A percentile compares a stretch with the other conserved stretches of the same genome.
Conservation (phyloP, 495 filamentous ascomycete species). For the Oleoguttula mirabilis region DNA sequence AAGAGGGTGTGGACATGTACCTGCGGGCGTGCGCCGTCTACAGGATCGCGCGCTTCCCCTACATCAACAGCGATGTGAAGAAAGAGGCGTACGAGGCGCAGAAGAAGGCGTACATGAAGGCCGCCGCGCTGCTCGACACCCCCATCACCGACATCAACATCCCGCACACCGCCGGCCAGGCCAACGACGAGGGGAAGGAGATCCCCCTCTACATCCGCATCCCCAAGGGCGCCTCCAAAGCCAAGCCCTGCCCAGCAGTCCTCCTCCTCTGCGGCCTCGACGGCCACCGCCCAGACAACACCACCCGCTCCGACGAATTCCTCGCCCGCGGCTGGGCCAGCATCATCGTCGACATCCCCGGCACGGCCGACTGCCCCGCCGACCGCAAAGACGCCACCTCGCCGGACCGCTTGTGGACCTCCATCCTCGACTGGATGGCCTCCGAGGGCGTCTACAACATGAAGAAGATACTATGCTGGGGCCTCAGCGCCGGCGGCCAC, state of each 20-base stretch:
- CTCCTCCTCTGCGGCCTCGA: conserved; percentile 64
- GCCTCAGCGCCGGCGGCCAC: conserved; percentile 59
- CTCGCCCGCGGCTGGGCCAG: conserved; percentile 51
- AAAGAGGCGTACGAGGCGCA: conserved; percentile 52
- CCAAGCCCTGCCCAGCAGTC: conserved; percentile 44
- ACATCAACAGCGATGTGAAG: conserved; percentile 42
- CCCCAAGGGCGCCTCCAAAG: conserved; percentile 32
- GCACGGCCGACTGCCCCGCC: conserved; percentile 63
- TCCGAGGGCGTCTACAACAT: conserved; percentile 43
- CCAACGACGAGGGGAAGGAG: conserved; percentile 35
- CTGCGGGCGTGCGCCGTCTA: conserved; percentile 57
- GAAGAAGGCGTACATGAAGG: conserved; percentile 52
- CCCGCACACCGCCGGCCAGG: conserved; percentile 38
- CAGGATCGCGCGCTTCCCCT: conserved; percentile 63
- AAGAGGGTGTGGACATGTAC: conserved; percentile 46
- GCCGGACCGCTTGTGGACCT: conserved; percentile 46
- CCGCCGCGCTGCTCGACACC: conserved; percentile 41
- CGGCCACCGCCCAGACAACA: conserved; percentile 66
- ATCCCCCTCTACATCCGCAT: conserved; percentile 55
- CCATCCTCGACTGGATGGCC: conserved; percentile 54
- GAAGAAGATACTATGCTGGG: conserved; percentile 55
- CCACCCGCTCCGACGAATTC: conserved; percentile 48
- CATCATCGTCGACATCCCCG: conserved; percentile 61
- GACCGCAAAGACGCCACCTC: conserved; percentile 42
- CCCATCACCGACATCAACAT: conserved; percentile 46